Base-by-base conservation (phyloP, 2,329 filamentous ascomycete species). In the Gliomastix tumulicola region DNA sequence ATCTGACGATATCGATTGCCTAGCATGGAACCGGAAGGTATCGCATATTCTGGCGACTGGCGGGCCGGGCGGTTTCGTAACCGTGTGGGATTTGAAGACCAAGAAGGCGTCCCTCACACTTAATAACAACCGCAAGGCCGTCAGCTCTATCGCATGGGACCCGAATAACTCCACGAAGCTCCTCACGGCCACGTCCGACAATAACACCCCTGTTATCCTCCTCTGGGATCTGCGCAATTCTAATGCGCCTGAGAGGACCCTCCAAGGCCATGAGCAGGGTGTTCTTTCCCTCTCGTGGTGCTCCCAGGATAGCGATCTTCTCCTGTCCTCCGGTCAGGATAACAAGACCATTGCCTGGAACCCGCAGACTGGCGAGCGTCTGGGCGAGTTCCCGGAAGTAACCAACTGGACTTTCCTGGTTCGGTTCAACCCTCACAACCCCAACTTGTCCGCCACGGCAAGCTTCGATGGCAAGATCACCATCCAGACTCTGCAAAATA, bases 401-500 rank as follows among this genome's bases (percentile, higher is more conserved):
- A 96, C 90, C n/a, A 98, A 97, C 62, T 98, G 92, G 90, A 95
- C 89, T 6, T 98, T 98, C 68, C 82, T 90, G 56, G 95, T 92
- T 6, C 78, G 83, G 43, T 97, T 94, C 74, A 89, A 95, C 58
- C 92, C 92, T 21, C 81, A 86, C 48, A 95, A 98, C 59, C 90
- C 92, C 10, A 86, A 82, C 54, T 71, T 98, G 40, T 87, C 90
- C 34, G 94, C 94, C 15, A 97, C 92, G 15, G 92, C 94, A 9
- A 94, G 90, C 3, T 97, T 97, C 48, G 92, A 98, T 54, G 92
- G 94, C 49, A 96, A 94, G 63, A 95, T 98, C 44, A 82, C 85
- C 3, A 70, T 98, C 31, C 90, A 96, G 57, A 95, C 90, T 2
- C 74, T 96, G 28, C 92, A 98, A 55, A 96, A 92, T 60, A 95